phyloP scores from a whole-genome alignment of 306 rosid species.

The Cucurbita pepo region DNA sequence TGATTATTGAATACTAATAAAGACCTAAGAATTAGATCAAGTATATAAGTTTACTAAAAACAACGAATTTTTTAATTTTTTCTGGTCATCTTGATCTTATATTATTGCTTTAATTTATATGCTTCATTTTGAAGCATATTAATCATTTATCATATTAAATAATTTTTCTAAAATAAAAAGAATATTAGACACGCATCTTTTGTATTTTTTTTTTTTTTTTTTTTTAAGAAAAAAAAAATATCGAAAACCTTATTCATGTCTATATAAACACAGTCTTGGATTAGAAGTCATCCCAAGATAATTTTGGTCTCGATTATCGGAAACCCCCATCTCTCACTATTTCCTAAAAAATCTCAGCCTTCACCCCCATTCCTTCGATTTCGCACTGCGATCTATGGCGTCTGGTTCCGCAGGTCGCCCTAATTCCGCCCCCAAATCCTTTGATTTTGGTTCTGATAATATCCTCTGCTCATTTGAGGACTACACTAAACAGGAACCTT shows the following conservation, averaged over 20 bases:
- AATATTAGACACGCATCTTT: neutral
- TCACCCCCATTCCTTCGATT: neutral
- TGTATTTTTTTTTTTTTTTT: neutral
- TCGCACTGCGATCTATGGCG: conserved; percentile 33
- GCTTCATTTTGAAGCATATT: neutral
- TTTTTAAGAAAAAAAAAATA: too few species aligned
- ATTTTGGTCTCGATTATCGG: neutral
- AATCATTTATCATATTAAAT: neutral
- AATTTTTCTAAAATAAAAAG: neutral
- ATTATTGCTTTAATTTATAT: neutral
- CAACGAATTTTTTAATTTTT: too few species aligned
- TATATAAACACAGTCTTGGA: conserved; percentile 8
- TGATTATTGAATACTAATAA: too few species aligned
- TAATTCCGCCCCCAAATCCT: conserved; percentile 41
- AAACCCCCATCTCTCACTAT: neutral
- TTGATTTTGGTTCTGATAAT: conserved; percentile 57
- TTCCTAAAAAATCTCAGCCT: conserved; percentile 5
- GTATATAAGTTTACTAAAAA: neutral
- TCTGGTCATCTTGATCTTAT: neutral
- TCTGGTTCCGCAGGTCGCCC: conserved; percentile 70
- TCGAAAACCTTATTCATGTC: neutral
- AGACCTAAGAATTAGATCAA: neutral
- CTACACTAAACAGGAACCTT: conserved; percentile 27
- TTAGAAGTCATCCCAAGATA: conserved; percentile 2
- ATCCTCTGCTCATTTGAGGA: conserved; percentile 57